Base-by-base conservation (phyloP, 345 rosid species). In the Lenwebbia sp. region DNA sequence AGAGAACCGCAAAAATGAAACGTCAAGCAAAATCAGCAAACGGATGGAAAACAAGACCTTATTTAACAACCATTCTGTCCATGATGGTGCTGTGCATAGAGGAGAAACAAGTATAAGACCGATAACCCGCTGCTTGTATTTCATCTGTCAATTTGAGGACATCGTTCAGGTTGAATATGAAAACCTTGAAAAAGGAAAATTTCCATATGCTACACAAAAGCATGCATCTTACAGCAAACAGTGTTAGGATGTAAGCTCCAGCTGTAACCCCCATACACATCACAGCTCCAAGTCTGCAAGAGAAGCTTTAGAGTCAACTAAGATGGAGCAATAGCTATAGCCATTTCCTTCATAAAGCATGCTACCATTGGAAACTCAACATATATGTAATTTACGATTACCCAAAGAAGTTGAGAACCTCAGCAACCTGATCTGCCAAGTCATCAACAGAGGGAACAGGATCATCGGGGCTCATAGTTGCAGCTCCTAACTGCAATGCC, bases 221-320 rank as follows among this genome's bases (percentile, higher is more conserved):
- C 84, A 86, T 47, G 84, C 86, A 86, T 86, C 98, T 91, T 90
- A 98, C 99, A 83, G 99, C 98, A 90, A 98, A 98, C 53, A 95
- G 86, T 58, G 99, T 94, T 87, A 98, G 94, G 90, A 96, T 88
- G 89, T 98, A 96, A 30, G 99, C 99, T 90, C 99, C 99, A 50
- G 98, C 98, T 65, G 97, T 94, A 86, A 96, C 99, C 84, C 99
- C 99, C 98, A 98, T 92, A 86, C 99, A 98, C 99, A 96, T 96
- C 49, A 98, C 99, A 84, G 96, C 92, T 88, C 96, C 98, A 84
- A 98, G 98, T 88, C 99, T 98, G 86, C 86, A 84, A 88, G 58
- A 9, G 84, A 47, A 51, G 78, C 78, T 70, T 37, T 70, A 17
- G 22, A 70, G 78, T 70, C 44, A 10, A 33, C 78, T 52, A 4